Base-by-base conservation (phyloP, 2,329 filamentous ascomycete genomes). In the Botrytis hyacinthi region DNA sequence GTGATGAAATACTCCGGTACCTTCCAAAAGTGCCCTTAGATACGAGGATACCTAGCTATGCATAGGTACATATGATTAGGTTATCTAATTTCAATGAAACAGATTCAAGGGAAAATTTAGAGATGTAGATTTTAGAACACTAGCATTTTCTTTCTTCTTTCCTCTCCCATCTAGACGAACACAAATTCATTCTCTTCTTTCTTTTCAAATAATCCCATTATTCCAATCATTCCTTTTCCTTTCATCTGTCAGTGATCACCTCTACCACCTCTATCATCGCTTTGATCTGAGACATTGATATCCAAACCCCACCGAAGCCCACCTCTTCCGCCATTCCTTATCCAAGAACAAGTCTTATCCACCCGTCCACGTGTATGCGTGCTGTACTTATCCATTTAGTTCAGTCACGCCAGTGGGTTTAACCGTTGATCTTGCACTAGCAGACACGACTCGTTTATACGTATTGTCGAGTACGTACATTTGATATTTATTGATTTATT, bases 341-440 rank as follows among this genome's bases (percentile, higher is more conserved):
- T 65, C 61, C 40, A 29, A 42, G 42, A 42, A 63, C 59, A 61
- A 62, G 60, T 44, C 61, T 63, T 63, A 63, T 63, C 61, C 37
- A 63, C 61, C 61, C 18, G 61, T 65, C 61, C 61, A 65, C 61
- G 61, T 65, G 61, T 65, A 65, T 32, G 61, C 61, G 40, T 63
- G 61, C 18, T 63, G 61, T 42, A 40, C 59, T 61, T 60, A 22
- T 59, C 57, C 29, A 60, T 32, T 40, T 61, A 61, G 51, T 18
- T n/a, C 60, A 42, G 60, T 62, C 60, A 42, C 60, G 60, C 60
- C 60, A 62, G 60, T 62, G 37, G 22, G 22, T n/a, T 62, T n/a
- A 46, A 22, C 61, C 37, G 61, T 44, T 32, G 61, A 65, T 63
- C 61, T 32, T 14, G 37, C 16, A 44, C 40, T 63, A 29, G 60